Evolutionary conservation across 1,284 basidiomycete species (phyloP).

Genomic region (Coriolopsis trogii): DNA sequence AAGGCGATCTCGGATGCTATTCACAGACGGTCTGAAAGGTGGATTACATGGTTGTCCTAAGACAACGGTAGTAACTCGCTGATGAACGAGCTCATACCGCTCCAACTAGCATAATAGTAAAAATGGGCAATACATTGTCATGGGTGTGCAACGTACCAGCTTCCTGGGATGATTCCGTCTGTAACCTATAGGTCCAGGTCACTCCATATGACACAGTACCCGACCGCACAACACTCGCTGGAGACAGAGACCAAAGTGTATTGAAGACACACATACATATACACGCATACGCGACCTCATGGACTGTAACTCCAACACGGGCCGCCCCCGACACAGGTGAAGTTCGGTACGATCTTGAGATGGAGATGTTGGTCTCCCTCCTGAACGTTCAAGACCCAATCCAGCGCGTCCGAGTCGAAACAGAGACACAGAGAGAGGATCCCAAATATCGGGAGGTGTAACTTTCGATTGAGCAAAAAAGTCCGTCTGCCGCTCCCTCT

Average conservation of each 20-base stretch:
- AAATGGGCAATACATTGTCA: too few relatives aligned
- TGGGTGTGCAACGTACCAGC: too few relatives aligned
- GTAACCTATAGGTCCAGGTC: too few relatives aligned
- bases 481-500: not conserved
- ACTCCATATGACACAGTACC: too few relatives aligned
- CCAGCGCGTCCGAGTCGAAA: conserved; percentile 21
- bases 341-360: conserved; percentile 49
- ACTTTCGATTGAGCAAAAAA: conserved; percentile 56
- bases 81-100: not conserved
- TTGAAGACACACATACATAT: too few relatives aligned
- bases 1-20: conserved; percentile 49
- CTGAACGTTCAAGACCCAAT: conserved; percentile 53
- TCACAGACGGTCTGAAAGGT: conserved; percentile 43
- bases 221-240: too few relatives aligned
- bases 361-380: conserved; percentile 52
- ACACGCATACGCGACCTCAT: too few relatives aligned
- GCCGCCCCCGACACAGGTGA: conserved; percentile 46
- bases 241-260: too few relatives aligned
- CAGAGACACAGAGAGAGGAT: conserved; percentile 37
- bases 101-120: too few relatives aligned
- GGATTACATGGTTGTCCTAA: conserved; percentile 52
- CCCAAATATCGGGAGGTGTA: conserved; percentile 78
- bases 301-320: conserved; percentile 57
- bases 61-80: not conserved
- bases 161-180: too few relatives aligned